Evolutionary conservation across 2,329 filamentous ascomycete species (phyloP).

Genomic region (Epichloe uncinata): DNA sequence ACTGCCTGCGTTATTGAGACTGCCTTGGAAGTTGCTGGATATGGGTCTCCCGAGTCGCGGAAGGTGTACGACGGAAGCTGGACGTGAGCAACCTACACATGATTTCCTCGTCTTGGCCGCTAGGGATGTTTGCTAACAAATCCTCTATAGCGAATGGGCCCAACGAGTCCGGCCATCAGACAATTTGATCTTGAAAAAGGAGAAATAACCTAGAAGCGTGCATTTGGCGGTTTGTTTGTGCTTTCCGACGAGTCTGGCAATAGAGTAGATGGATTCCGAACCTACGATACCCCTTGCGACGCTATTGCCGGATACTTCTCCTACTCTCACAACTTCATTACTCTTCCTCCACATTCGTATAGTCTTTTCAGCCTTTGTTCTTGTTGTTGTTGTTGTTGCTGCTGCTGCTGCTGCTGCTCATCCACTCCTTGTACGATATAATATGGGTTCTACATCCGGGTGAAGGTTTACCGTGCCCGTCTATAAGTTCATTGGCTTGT

Average conservation of each 20-base stretch:
- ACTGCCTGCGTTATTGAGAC: slow-evolving; percentile 86
- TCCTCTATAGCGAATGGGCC: slow-evolving; percentile 46
- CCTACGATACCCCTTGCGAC: neutral
- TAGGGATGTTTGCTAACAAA: slow-evolving; percentile 13
- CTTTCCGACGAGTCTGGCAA: neutral
- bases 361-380: neutral
- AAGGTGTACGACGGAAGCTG: slow-evolving; percentile 92
- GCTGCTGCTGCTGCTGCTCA: too few species aligned
- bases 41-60: slow-evolving; percentile 51
- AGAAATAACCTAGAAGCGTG: slow-evolving; percentile 11
- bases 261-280: neutral
- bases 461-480: neutral
- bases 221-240: slow-evolving; percentile 2
- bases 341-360: neutral
- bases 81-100: slow-evolving; percentile 54
- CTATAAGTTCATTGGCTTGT: neutral
- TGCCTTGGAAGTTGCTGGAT: slow-evolving; percentile 67
- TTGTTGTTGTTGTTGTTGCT: neutral
- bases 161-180: slow-evolving; percentile 50
- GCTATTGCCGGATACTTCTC: neutral
- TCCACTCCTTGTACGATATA: neutral
- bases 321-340: neutral
- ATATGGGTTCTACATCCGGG: neutral
- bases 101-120: neutral
- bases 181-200: slow-evolving; percentile 45